These are phyloP conservation scores for Mortierella hygrophila DNA, from an alignment of 192 early-diverging fungal genomes.

Conservation along the genomic window DNA sequence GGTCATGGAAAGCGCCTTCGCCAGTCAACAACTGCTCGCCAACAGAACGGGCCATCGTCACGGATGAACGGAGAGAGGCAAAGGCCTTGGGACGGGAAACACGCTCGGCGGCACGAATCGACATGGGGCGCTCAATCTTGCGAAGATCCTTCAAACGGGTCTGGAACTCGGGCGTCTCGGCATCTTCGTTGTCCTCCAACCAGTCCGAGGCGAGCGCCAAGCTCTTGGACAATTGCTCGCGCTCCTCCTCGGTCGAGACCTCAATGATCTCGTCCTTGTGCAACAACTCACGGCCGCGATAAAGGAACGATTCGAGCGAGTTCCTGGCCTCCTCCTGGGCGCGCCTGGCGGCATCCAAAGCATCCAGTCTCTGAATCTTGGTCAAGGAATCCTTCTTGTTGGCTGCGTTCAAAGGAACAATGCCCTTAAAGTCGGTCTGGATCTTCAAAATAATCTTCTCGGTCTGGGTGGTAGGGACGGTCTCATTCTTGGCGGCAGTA, in stretches of 20 bases:
- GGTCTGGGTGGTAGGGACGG: conserved; percentile 40
- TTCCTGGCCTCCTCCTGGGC: conserved; percentile 89
- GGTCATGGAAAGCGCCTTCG: conserved; percentile 68
- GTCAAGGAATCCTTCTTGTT: conserved; percentile 53
- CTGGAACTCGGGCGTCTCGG: conserved; percentile 75
- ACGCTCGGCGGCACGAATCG: conserved; percentile 61
- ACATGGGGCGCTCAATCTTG: conserved; percentile 62
- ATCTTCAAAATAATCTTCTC: conserved; percentile 75
- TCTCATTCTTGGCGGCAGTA: conserved; percentile 44
- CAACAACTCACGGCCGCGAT: conserved; percentile 85
- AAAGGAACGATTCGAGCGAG: conserved; percentile 91
- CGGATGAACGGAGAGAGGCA: conserved; percentile 33
- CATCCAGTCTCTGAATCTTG: conserved; percentile 53
- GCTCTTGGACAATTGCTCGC: conserved; percentile 67
- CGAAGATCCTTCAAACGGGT: conserved; percentile 61
- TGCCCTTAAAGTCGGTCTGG: conserved; percentile 65
- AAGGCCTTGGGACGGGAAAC: conserved; percentile 62
- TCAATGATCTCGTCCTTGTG: conserved; percentile 78
- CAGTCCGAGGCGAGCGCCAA: conserved; percentile 81
- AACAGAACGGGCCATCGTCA: conserved; percentile 55
- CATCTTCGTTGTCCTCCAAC: conserved; percentile 84
- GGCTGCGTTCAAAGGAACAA: conserved; percentile 63
- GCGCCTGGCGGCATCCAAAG: conserved; percentile 80
- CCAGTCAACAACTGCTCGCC: conserved; percentile 64
- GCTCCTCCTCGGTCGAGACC: conserved; percentile 81